Conservation (phyloP, 805 yeast species). For the Ogataea ramenticola region DNA sequence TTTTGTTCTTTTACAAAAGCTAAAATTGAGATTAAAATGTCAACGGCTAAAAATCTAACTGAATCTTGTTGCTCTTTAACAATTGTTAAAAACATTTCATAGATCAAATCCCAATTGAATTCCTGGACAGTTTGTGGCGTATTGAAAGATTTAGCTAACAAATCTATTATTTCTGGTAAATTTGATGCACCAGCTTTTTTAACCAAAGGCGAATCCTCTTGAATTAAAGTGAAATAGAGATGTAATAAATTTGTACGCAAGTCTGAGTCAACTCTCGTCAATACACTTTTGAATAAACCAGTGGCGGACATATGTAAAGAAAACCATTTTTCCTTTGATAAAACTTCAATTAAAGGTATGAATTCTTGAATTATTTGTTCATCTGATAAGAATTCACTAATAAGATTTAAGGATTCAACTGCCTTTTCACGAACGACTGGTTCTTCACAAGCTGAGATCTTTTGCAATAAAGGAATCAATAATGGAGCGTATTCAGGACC, state of each 20-base stretch:
- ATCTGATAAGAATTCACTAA: constrained; percentile 55
- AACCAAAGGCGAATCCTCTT: constrained; percentile 97
- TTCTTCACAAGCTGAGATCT: constrained; percentile 88
- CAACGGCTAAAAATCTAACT: constrained; percentile 84
- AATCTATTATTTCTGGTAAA: constrained; percentile 66
- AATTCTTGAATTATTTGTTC: constrained; percentile 61
- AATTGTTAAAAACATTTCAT: constrained; percentile 74
- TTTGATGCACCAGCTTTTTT: constrained; percentile 88
- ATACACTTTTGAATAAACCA: constrained; percentile 72
- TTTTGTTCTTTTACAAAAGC: constrained; percentile 53
- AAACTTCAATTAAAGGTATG: constrained; percentile 67
- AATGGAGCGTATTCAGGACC: constrained; percentile 60
- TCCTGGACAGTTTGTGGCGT: constrained; percentile 40
- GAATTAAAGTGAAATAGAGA: constrained; percentile 61
- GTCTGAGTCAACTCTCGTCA: constrained; percentile 48
- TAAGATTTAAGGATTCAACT: constrained; percentile 69
- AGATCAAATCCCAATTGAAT: constrained; percentile 68
- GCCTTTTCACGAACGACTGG: constrained; percentile 95
- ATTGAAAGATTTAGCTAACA: constrained; percentile 29
- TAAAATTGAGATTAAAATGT: constrained; percentile 77
- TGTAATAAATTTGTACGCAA: constrained; percentile 56
- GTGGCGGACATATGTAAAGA: constrained; percentile 86
- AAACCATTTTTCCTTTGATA: constrained; percentile 91
- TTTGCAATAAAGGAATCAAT: constrained; percentile 65
- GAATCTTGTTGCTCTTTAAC: constrained; percentile 89